These are phyloP conservation scores for Penium margaritaceum DNA, from an alignment of 139 green algal species.

Conservation along the genomic window DNA sequence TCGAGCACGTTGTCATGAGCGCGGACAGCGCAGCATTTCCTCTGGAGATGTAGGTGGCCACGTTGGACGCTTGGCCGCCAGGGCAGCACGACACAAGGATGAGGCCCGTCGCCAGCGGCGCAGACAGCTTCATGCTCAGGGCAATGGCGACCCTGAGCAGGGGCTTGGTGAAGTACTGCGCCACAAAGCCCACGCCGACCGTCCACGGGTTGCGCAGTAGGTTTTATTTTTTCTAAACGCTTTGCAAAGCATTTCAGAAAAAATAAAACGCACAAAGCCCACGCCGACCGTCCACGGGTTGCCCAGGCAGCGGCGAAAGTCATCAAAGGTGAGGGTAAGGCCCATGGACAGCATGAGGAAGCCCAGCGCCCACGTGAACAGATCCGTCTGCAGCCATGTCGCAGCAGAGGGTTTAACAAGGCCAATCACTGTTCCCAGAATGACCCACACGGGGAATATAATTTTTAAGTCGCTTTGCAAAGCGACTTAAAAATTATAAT, in stretches of 20 bases:
- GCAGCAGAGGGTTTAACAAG: conserved; percentile 50
- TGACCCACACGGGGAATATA: conserved; percentile 33
- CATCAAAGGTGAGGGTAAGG: conserved; percentile 69
- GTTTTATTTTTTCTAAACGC: no score
- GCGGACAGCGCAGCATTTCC: conserved; percentile 80
- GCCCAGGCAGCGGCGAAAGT: conserved; percentile 59
- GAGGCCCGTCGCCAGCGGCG: conserved; percentile 59
- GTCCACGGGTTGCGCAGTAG: no score
- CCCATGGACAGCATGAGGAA: conserved; percentile 81
- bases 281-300: conserved; percentile 65
- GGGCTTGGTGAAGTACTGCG: conserved; percentile 30
- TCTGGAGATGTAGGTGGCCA: conserved; percentile 71
- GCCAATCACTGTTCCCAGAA: conserved; percentile 52
- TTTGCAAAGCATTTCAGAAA: no score
- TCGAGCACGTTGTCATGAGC: conserved; percentile 72
- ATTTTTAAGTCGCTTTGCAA: no score
- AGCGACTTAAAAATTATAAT: no score
- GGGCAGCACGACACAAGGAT: conserved; percentile 75
- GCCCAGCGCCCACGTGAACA: conserved; percentile 65
- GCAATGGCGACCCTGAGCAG: conserved; percentile 25
- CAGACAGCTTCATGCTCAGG: conserved; percentile 40
- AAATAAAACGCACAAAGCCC: no score
- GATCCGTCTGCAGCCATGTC: conserved; percentile 59
- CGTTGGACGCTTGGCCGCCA: conserved; percentile 66
- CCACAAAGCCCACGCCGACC: conserved; percentile 28